phyloP scores from a whole-genome alignment of 768 basidiomycete genomes.

The Paxillus ammoniavirescens region DNA sequence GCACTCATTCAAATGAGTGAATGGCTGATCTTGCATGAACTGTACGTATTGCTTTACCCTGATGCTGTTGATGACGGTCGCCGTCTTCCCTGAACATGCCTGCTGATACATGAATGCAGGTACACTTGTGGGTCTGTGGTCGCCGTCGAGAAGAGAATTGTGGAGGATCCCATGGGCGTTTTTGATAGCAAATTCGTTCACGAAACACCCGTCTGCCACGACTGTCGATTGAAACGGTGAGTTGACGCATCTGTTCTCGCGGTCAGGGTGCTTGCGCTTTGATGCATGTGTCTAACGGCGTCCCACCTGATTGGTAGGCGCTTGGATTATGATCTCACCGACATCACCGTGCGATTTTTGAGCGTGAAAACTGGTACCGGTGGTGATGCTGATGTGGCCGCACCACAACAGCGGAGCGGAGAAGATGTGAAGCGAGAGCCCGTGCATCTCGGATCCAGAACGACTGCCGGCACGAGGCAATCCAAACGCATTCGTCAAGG shows the following conservation, averaged over 20 bases:
- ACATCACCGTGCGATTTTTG: slow-evolving; percentile 56
- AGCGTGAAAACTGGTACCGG: slow-evolving; percentile 32
- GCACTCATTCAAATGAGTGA: slow-evolving; percentile 59
- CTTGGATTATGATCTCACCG: slow-evolving; percentile 54
- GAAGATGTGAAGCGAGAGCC: slow-evolving; percentile 29
- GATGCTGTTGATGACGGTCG: slow-evolving; percentile 3
- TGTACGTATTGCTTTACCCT: slow-evolving; percentile 44
- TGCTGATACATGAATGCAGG: slow-evolving; percentile 36
- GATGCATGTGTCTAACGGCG: slow-evolving; percentile 9
- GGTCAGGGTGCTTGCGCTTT: not conserved
- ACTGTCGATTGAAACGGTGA: slow-evolving; percentile 61
- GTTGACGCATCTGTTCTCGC: slow-evolving; percentile 11
- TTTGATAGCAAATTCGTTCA: slow-evolving; percentile 41
- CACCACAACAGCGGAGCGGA: slow-evolving; percentile 24
- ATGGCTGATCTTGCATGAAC: slow-evolving; percentile 58
- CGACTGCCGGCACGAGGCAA: slow-evolving; percentile 49
- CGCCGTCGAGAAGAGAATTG: slow-evolving; percentile 38
- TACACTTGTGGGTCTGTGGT: slow-evolving; percentile 59
- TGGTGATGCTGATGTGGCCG: slow-evolving; percentile 24
- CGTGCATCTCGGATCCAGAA: slow-evolving; percentile 32
- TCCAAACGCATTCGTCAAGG: slow-evolving; percentile 69
- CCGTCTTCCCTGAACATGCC: slow-evolving; percentile 3
- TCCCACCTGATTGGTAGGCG: slow-evolving; percentile 25
- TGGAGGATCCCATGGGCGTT: slow-evolving; percentile 26
- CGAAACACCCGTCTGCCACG: slow-evolving; percentile 54